Base-by-base conservation (phyloP, 495 filamentous ascomycete species). In the Neurospora sp. region DNA sequence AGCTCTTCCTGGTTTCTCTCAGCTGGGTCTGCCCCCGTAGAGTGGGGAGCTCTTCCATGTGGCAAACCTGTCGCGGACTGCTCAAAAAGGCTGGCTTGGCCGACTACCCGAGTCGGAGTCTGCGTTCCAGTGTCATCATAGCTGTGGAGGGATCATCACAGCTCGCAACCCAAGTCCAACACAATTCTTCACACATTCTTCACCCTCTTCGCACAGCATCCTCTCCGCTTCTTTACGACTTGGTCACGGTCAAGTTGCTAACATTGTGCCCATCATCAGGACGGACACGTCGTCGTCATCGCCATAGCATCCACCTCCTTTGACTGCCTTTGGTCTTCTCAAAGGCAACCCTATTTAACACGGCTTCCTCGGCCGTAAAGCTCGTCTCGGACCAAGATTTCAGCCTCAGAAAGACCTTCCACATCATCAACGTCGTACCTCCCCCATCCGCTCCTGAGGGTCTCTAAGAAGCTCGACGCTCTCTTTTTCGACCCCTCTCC, bases 361-460 rank as follows among this genome's bases (percentile, higher is more conserved):
- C 92, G 92, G 91, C 91, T 90, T 82, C 82, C 79, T 80, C 81
- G 87, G 90, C 90, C 89, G 87, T 87, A 70, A 81, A 80, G 73
- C 82, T 86, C 73, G 85, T 89, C 77, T 90, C 86, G 84, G 88
- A 93, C 86, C 91, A 95, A 92, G 88, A 94, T 96, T 93, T 84
- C 84, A 83, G 85, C 82, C 80, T 84, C 77, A 83, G 83, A 75
- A 82, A 87, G 82, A 83, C 83, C 73, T 84, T 91, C 88, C 93
- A 92, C 82, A 88, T 92, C 84, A 86, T 86, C 85, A 86, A 86
- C 84, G 82, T 81, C 70, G 76, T 83, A 75, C 88, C 53, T 65
- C 53, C 53, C 53, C 53, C 86, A 75, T 82, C 85, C 77, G 86
- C 89, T 81, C 82, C 85, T 86, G 82, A 83, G 78, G 78, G 82